phyloP scores from a whole-genome alignment of 306 rosid genomes.

The Vigna mungo region DNA sequence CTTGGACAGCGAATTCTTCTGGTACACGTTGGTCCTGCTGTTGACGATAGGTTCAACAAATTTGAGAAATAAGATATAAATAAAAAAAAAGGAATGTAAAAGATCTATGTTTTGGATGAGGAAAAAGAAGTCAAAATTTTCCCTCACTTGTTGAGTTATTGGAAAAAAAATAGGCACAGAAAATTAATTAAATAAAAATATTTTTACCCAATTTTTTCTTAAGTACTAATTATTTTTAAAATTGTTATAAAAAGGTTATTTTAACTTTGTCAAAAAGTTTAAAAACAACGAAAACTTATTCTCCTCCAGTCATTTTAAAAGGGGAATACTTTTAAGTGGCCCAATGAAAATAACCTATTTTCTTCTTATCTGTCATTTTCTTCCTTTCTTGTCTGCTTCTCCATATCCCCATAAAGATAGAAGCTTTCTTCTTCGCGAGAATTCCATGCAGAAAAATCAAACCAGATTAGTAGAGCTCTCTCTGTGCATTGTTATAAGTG shows the following conservation, averaged over 20 bases:
- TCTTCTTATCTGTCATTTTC: not conserved
- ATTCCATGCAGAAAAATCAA: not conserved
- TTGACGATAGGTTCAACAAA: too few relatives aligned
- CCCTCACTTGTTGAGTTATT: too few relatives aligned
- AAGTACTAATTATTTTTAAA: not conserved
- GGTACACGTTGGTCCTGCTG: not conserved
- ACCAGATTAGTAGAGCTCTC: not conserved
- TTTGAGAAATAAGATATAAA: too few relatives aligned
- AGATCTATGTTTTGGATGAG: too few relatives aligned
- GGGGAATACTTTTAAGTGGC: not conserved
- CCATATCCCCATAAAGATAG: not conserved
- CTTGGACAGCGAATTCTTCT: too few relatives aligned
- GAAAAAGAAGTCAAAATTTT: too few relatives aligned
- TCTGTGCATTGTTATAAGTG: not conserved
- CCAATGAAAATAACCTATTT: not conserved
- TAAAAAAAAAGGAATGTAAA: too few relatives aligned
- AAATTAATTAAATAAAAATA: too few relatives aligned
- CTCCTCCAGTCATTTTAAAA: not conserved
- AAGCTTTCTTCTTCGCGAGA: not conserved
- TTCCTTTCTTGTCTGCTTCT: not conserved
- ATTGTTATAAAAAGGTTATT: not conserved
- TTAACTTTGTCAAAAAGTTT: too few relatives aligned
- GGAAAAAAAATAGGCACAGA: too few relatives aligned
- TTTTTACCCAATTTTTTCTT: too few relatives aligned
- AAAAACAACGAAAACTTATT: not conserved